Evolutionary conservation across 257 asterid genomes (phyloP), one percentile per base, ranked within the genome.

Genomic region (Solanum stenotomum): DNA sequence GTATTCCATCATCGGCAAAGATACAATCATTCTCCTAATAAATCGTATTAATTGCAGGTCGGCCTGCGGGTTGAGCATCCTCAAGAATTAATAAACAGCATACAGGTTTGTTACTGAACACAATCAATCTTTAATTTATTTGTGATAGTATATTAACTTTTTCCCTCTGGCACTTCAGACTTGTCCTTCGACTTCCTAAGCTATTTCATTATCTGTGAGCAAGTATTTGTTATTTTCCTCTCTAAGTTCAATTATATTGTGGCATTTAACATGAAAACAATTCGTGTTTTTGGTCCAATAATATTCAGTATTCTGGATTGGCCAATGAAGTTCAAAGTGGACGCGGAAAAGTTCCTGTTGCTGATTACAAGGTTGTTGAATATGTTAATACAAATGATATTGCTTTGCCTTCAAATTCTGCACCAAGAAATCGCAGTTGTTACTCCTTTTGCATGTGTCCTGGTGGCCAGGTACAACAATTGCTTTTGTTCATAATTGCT

Each of bases 381-480:
- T 94, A 93, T 90, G 92, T 95, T 75, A 88, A 91, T 87, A 25
- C 52, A 70, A 86, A 90, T 72, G 89, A 88, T 65, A 87, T 65
- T 87, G 85, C 86, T 61, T 71, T 84, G 87, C 49, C 91, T 63
- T 87, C 92, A 27, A 87, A 83, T 89, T 87, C 83, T 87, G 93
- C 89, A 76, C 91, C 91, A 86, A 86, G 81, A 49, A 88, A 77
- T 85, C 96, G 94, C 46, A 93, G 96, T 85, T 96, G 99, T 92
- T 97, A 97, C 93, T 97, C 99, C 81, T 97, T 97, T 90, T 97
- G 99, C 95, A 97, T 97, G 99, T 97, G 99, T 90, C 99, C 99
- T 59, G 99, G 99, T 40, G 99, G 99, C 86, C 98, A 97, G 99
- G 99, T 95, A 93, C 27, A 40, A 11, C 46, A 37, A 63, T 49